Base-by-base conservation (phyloP, 1,139 yeast genomes). In the Dujonia santamariae region DNA sequence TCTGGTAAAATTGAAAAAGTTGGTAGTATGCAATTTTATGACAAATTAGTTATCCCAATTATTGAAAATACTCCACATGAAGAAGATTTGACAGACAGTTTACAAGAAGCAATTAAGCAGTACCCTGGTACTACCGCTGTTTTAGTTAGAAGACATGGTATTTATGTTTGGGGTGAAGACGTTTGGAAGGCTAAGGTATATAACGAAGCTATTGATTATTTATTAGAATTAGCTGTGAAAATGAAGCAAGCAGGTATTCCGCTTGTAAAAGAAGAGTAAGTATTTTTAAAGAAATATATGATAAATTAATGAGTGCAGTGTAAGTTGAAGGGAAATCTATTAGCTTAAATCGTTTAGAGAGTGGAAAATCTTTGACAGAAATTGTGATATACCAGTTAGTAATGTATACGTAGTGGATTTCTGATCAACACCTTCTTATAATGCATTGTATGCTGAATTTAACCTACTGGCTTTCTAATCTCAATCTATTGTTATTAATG, bases 161-260 rank as follows among this genome's bases (percentile, higher is more conserved):
- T 90, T 28, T 90, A 83, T 53, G 96, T 88, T 12, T 90, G 97
- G 97, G 97, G 97, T 17, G 88, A 85, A 47, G 79, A 75, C 18
- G 86, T 87, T 9, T 85, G 95, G 86, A 87, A 88, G 59, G 96
- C 97, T 33, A 90, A 90, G 62, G 78, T 90, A 13, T 83, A 85
- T 56, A 87, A 88, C 54, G 97, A 92, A 59, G 95, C 97, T 22
- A 78, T 90, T 45, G 97, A 90, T 53, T 90, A 90, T 54, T 63
- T 92, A 46, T 64, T 92, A 50, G 96, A 86, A 47, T 60, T 88
- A 48, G 96, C 94, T 1, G 75, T 88, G 26, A 84, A 84, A 53
- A 85, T 88, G 95, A 73, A 74, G 46, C 70, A 66, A 37, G 57
- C 74, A 33, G 83, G 82, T 1, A 71, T 81, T 31, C 72, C 81